Conservation (phyloP, 495 filamentous ascomycete genomes). For the Tuber borchii region DNA sequence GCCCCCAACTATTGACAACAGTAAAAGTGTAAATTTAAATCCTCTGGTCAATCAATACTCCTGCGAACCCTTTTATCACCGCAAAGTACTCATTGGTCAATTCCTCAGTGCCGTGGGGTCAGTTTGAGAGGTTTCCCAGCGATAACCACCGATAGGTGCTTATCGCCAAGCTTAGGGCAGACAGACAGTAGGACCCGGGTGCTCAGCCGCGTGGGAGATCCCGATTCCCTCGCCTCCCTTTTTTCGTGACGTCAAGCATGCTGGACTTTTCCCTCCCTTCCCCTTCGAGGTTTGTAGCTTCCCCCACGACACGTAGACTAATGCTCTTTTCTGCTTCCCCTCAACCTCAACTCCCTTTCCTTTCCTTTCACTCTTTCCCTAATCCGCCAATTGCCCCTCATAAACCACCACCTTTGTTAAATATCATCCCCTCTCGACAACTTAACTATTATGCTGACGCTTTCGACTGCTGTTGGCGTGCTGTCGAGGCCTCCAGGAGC, state of each 20-base stretch:
- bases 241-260: conserved; percentile 1
- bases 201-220: conserved; percentile 4
- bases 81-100: neutral
- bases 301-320: conserved; percentile 5
- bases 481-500: neutral
- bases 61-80: neutral
- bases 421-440: neutral
- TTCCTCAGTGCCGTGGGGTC: neutral
- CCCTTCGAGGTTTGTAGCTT: neutral
- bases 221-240: conserved; percentile 1
- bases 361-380: neutral
- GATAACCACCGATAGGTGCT: neutral
- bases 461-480: conserved; percentile 5
- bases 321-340: neutral
- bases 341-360: conserved; percentile 1
- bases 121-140: neutral
- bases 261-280: neutral
- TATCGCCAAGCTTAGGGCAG: conserved; percentile 6
- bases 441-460: conserved; percentile 1
- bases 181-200: neutral
- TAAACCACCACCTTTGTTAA: neutral
- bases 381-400: neutral
- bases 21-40: neutral
- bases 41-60: neutral
- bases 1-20: neutral